Evolutionary conservation across 352 stramenopile genomes (phyloP).

Genomic region (Globisporangium nagaii): DNA sequence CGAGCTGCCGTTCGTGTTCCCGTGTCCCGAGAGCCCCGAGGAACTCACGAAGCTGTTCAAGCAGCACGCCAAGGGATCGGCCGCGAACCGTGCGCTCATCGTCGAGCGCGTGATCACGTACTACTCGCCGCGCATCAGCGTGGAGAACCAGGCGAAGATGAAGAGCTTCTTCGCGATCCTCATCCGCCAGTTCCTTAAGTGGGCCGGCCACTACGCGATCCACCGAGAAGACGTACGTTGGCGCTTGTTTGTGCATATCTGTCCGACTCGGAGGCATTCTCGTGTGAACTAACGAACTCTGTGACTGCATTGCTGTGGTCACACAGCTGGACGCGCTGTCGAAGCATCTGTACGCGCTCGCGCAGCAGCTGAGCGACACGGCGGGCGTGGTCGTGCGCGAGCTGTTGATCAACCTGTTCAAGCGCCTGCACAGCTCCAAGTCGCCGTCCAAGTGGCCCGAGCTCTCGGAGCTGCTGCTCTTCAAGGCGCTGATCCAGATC

Average conservation of each 20-base stretch:
- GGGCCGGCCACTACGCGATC: slow-evolving; percentile 69
- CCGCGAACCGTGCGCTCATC: slow-evolving; percentile 75
- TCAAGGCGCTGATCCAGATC: slow-evolving; percentile 84
- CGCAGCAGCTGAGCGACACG: slow-evolving; percentile 88
- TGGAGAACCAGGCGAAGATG: slow-evolving; percentile 94
- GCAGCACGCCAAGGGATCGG: slow-evolving; percentile 76
- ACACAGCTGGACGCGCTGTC: slow-evolving; percentile 74
- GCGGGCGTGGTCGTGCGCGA: slow-evolving; percentile 86
- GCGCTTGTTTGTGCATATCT: neutral
- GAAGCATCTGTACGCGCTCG: slow-evolving; percentile 84
- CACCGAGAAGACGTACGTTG: slow-evolving; percentile 58
- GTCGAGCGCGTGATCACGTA: slow-evolving; percentile 90
- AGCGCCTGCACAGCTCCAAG: slow-evolving; percentile 82
- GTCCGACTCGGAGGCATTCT: neutral
- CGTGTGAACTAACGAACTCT: slow-evolving; percentile 11
- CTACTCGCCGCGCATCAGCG: slow-evolving; percentile 92
- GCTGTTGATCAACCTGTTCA: slow-evolving; percentile 88
- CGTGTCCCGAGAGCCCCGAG: slow-evolving; percentile 89
- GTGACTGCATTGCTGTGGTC: neutral
- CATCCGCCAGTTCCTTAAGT: slow-evolving; percentile 90
- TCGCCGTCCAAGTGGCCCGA: slow-evolving; percentile 80
- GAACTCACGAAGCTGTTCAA: slow-evolving; percentile 89
- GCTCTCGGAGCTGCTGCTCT: slow-evolving; percentile 86
- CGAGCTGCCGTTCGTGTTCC: slow-evolving; percentile 94
- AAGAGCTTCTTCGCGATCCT: slow-evolving; percentile 96